phyloP scores from a whole-genome alignment of 495 filamentous ascomycete species.

The Hypoxylon rickii region DNA sequence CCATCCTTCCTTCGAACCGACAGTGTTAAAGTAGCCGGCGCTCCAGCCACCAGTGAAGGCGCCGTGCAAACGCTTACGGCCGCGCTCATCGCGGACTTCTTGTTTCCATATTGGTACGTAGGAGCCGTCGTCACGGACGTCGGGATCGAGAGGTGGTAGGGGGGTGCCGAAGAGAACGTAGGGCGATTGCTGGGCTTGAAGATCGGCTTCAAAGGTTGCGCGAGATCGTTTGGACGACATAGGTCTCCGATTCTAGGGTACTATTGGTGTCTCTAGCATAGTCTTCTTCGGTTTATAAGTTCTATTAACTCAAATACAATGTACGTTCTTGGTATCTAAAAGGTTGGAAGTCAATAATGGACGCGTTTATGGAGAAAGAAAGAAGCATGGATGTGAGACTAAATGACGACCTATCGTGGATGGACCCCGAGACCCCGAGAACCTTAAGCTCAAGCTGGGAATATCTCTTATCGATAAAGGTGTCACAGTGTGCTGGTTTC shows the following conservation, averaged over 20 bases:
- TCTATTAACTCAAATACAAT: no score
- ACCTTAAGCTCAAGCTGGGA: background rate
- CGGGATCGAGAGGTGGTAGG: conserved; percentile 77
- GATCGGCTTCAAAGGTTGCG: conserved; percentile 76
- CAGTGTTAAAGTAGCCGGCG: conserved; percentile 97
- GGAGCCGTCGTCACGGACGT: conserved; percentile 86
- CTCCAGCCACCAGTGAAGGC: conserved; percentile 97
- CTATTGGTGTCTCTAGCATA: background rate
- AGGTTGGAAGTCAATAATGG: no score
- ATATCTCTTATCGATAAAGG: conserved; percentile 21
- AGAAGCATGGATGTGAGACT: background rate
- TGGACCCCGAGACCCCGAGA: no score
- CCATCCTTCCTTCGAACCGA: conserved; percentile 98
- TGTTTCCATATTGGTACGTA: conserved; percentile 97
- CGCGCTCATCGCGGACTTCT: conserved; percentile 91
- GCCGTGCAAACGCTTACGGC: conserved; percentile 88
- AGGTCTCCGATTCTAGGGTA: conserved; percentile 9
- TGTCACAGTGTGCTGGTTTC: background rate
- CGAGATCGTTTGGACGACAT: conserved; percentile 85
- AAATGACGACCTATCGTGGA: background rate
- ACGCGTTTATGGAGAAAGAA: no score
- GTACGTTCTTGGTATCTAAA: no score
- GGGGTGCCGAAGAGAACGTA: conserved; percentile 86
- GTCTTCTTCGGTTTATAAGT: background rate
- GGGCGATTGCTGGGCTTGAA: conserved; percentile 72